Conservation (phyloP, 106 monocot genomes). For the Platanthera guangdongensis region DNA sequence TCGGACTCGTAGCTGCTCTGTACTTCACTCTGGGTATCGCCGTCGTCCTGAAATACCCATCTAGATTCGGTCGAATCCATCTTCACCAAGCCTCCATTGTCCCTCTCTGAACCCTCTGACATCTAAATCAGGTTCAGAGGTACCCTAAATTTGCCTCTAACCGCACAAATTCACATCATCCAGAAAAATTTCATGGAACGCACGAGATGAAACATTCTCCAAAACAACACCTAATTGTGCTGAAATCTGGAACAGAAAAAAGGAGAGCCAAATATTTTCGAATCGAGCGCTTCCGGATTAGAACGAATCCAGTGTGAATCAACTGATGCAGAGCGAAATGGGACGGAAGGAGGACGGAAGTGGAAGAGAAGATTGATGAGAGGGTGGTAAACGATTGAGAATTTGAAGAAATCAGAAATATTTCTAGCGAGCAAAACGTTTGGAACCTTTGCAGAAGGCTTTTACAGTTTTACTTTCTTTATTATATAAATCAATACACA, state of each 20-base stretch:
- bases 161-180: not conserved
- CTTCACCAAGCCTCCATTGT: slow-evolving; percentile 39
- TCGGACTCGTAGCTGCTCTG: slow-evolving; percentile 26
- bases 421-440: not conserved
- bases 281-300: not conserved
- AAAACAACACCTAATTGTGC: not conserved
- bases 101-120: slow-evolving; percentile 34
- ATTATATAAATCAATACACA: no score
- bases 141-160: not conserved
- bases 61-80: slow-evolving; percentile 77
- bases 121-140: slow-evolving; percentile 4
- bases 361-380: not conserved
- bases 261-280: not conserved
- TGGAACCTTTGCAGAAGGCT: not conserved
- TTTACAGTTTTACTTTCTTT: no score
- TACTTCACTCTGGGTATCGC: slow-evolving; percentile 22
- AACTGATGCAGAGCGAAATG: not conserved
- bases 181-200: not conserved
- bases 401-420: not conserved
- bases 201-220: not conserved
- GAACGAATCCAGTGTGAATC: not conserved
- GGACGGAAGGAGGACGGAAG: not conserved
- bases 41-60: slow-evolving; percentile 56
- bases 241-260: not conserved
- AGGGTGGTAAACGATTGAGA: not conserved